Evolutionary conservation across 2,329 filamentous ascomycete species (phyloP), one percentile per base, ranked within the genome.

Genomic region (Sporothrix humicola): DNA sequence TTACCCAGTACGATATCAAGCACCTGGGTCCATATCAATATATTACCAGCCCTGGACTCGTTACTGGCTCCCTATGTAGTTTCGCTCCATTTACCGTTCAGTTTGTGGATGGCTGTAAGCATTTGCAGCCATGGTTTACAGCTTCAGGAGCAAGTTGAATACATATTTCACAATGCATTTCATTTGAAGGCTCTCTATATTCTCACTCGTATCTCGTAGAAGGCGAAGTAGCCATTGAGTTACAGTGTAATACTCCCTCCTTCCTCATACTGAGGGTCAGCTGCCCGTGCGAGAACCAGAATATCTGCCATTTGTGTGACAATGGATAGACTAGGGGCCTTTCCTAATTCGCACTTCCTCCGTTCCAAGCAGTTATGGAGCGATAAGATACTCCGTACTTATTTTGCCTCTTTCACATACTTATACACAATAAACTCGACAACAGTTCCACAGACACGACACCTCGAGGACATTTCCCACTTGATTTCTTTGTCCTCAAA

Each of bases 321-420:
- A 66, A 10, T 26, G 37, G 26, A 13, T 7, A 37, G 23, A 26
- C 46, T 6, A 68, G 20, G 17, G 13, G 23, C 65, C 65, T 68
- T 68, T 68, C 65, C 65, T 68, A 37, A 50, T 52, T 37, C 48
- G 65, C 44, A 52, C 65, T 52, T 68, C 23, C 65, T 68, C 65
- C 46, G 65, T 5, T 31, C 44, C 44, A 15, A 26, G 26, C 23
- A 7, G 17, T 17, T 17, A 2, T 23, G 17, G 37, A 52, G 10
- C 6, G 44, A 46, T 46, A 63, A 46, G 17, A 63, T 66, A 15
- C 37, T 23, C 9, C 17, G 23, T 26, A 26, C 23, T 26, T 26
- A 26, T 26, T 44, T 20, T 17, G 3, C 31, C 31, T 37, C 31
- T 37, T 37, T 37, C 31, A 8, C 31, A 37, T 63, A 26, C 23